Conservation (phyloP, 768 basidiomycete species). For the Gloeophyllum trabeum region DNA sequence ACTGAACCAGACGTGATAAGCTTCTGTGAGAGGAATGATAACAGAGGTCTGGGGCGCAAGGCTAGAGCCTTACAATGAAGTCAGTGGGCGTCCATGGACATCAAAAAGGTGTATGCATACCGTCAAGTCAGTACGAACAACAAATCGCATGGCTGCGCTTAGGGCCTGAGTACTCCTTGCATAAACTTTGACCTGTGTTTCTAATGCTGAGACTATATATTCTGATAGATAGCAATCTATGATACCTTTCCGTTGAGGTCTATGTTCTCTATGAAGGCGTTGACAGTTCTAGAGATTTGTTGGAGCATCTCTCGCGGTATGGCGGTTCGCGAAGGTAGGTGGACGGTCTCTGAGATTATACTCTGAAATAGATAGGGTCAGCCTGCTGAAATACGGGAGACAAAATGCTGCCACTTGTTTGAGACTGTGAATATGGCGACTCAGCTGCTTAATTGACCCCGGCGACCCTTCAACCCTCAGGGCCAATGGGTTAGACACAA, state of each 20-base stretch:
- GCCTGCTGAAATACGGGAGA: background rate
- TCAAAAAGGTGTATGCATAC: too few relatives aligned
- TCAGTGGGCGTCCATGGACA: too few relatives aligned
- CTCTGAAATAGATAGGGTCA: conserved; percentile 8
- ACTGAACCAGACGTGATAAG: conserved; percentile 3
- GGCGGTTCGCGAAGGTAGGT: conserved; percentile 32
- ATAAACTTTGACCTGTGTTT: conserved; percentile 51
- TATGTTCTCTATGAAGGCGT: conserved; percentile 48
- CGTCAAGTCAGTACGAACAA: too few relatives aligned
- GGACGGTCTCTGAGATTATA: conserved; percentile 20
- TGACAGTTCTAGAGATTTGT: conserved; percentile 56
- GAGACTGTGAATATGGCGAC: conserved; percentile 32
- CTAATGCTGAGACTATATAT: too few relatives aligned
- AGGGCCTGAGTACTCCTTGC: conserved; percentile 31
- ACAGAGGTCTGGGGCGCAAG: conserved; percentile 6
- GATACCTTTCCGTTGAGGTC: conserved; percentile 30
- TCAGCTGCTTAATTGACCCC: conserved; percentile 35
- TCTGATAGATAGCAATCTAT: too few relatives aligned
- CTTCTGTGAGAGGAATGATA: conserved; percentile 10
- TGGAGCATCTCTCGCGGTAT: conserved; percentile 39
- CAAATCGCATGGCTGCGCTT: conserved; percentile 37
- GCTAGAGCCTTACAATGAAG: too few relatives aligned
- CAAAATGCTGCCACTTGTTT: conserved; percentile 30
- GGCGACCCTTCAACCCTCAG: conserved; percentile 49
- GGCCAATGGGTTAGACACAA: conserved; percentile 42